A percentile compares a stretch with the other conserved stretches of the same genome.
Conservation (phyloP, 352 stramenopile genomes). For the Globisporangium takayamanum region DNA sequence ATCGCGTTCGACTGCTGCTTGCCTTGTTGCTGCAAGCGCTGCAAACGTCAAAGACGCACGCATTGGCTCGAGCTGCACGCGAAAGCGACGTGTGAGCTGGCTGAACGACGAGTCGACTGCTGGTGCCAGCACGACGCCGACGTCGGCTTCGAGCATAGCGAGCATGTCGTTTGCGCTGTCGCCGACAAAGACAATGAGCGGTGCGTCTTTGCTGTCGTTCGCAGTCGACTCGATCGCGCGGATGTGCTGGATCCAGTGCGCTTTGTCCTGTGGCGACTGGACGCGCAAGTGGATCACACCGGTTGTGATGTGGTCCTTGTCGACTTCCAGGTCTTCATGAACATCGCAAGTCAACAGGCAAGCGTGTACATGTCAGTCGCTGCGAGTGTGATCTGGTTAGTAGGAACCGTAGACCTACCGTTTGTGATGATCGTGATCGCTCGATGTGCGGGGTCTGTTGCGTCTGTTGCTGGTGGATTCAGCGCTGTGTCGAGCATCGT, state of each 20-base stretch:
- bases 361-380: neutral
- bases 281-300: constrained; percentile 44
- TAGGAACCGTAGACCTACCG: constrained; percentile 21
- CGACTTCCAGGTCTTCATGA: constrained; percentile 37
- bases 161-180: constrained; percentile 66
- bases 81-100: constrained; percentile 25
- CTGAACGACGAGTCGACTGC: constrained; percentile 15
- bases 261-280: constrained; percentile 60
- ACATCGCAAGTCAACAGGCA: neutral
- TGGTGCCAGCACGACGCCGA: constrained; percentile 38
- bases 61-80: constrained; percentile 26
- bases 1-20: neutral
- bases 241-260: constrained; percentile 18
- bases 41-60: constrained; percentile 10
- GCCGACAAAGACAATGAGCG: constrained; percentile 44
- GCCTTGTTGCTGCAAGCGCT: constrained; percentile 5
- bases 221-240: neutral
- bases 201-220: neutral
- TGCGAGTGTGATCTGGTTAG: neutral
- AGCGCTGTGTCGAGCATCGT: constrained; percentile 35
- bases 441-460: neutral
- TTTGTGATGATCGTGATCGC: constrained; percentile 38
- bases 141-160: constrained; percentile 52
- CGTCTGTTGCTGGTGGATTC: neutral
- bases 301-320: constrained; percentile 32